Conservation (phyloP, 2,329 filamentous ascomycete genomes). For the Arthrocladium fulminans region DNA sequence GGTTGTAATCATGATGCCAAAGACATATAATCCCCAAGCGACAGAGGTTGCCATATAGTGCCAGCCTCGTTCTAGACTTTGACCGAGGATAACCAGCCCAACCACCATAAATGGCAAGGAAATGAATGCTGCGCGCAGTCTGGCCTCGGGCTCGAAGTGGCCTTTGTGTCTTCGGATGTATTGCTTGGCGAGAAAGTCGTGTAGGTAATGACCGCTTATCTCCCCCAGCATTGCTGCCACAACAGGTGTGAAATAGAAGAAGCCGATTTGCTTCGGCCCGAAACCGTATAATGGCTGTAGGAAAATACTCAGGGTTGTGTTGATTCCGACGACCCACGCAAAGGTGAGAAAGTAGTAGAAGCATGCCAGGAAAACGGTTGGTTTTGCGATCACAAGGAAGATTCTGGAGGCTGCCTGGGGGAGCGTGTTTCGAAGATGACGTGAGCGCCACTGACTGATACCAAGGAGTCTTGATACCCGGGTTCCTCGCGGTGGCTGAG, state of each 20-base stretch:
- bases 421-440: conserved; percentile 26
- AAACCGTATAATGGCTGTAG: conserved; percentile 45
- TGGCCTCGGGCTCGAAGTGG: conserved; percentile 49
- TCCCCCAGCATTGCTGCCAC: conserved; percentile 48
- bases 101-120: conserved; percentile 42
- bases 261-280: conserved; percentile 42
- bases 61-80: conserved; percentile 42
- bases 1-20: conserved; percentile 26
- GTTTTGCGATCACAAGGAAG: conserved; percentile 30
- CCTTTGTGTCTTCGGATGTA: conserved; percentile 42
- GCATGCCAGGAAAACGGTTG: conserved; percentile 28
- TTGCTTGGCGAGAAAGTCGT: conserved; percentile 41
- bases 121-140: conserved; percentile 42
- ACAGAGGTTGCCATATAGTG: conserved; percentile 45
- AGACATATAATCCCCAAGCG: conserved; percentile 46
- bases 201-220: conserved; percentile 47
- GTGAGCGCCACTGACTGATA: conserved; percentile 22
- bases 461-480: conserved; percentile 25
- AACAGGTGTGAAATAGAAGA: conserved; percentile 52
- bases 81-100: conserved; percentile 46
- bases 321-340: conserved; percentile 43
- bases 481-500: conserved; percentile 21
- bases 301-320: conserved; percentile 48
- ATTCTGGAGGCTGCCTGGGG: conserved; percentile 30
- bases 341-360: conserved; percentile 36